Evolutionary conservation across 2,329 filamentous ascomycete genomes (phyloP), one percentile per base, ranked within the genome.

Genomic region (Fusarium nematophilum): DNA sequence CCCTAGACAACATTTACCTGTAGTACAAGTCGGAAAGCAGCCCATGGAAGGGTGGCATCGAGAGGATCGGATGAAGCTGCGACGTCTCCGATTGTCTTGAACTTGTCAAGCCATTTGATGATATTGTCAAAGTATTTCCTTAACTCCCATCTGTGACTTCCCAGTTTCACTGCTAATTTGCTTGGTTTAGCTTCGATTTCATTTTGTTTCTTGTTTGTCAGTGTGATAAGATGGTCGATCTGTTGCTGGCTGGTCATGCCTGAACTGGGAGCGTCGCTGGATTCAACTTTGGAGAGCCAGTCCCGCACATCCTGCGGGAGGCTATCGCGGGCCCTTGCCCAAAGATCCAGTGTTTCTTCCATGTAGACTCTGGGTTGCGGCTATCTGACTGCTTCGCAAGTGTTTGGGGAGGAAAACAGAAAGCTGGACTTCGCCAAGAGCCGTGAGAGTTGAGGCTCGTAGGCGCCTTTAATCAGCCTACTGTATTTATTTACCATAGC

Each of bases 21-120:
- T 11, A 53, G 13, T 14, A 58, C 17, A 26, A 37, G 27, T 18
- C 49, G 49, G 4, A 58, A 18, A 39, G 39, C 34, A 7, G 49
- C 49, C 44, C 49, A 58, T 18, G 54, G 54, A 3, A 50, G 34
- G 13, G 49, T 33, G 13, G 33, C 33, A 40, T 58, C 38, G 9
- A 49, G 9, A 7, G 49, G 49, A n/a, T 58, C 54, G 33, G 40
- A 40, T 9, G 14, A 26, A 6, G 46, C 44, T 15, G 30, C 44
- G 11, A 47, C 18, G 3, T 57, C 54, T 6, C 42, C 54, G 15
- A 49, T 21, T 11, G 11, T 14, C 3, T 31, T 36, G 33, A 57
- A 50, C 21, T 40, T 50, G 2, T 47, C 14, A 5, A 47, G 33
- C 44, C 31, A 47, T n/a, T 25, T 29, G 25, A 47, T 23, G n/a